Evolutionary conservation across 2,329 filamentous ascomycete genomes (phyloP).

Genomic region (Aschersonia sp.): DNA sequence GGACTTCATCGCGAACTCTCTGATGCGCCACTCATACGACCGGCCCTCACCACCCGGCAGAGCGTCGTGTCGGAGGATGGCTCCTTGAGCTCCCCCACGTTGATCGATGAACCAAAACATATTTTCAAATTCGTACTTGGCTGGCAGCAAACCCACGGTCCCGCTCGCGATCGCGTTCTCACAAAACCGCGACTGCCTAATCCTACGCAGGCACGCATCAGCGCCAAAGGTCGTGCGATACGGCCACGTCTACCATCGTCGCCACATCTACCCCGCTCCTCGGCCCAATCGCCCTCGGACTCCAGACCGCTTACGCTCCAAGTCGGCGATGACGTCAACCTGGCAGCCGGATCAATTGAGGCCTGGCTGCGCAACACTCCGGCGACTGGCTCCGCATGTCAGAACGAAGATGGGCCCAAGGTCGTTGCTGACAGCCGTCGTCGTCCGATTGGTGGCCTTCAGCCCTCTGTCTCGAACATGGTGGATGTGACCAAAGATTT

Average conservation of each 20-base stretch:
- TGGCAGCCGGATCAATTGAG: conserved; percentile 16
- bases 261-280: conserved; percentile 3
- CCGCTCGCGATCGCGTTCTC: conserved; percentile 47
- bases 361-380: conserved; percentile 11
- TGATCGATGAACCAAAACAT: conserved; percentile 41
- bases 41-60: conserved; percentile 11
- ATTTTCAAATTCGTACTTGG: conserved; percentile 65
- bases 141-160: conserved; percentile 41
- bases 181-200: conserved; percentile 54
- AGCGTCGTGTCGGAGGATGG: conserved; percentile 32
- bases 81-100: conserved; percentile 39
- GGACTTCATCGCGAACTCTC: not conserved
- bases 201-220: conserved; percentile 52
- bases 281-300: not conserved
- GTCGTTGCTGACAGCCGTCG: conserved; percentile 1
- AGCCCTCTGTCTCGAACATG: not conserved
- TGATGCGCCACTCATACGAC: not conserved
- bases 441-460: not conserved
- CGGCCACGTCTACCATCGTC: conserved; percentile 18
- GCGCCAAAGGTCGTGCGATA: conserved; percentile 12
- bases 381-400: not conserved
- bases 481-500: conserved; percentile 11
- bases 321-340: not conserved
- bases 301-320: not conserved
- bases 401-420: not conserved